A percentile compares a stretch with the other conserved stretches of the same genome.
Evolutionary conservation across 2,329 filamentous ascomycete genomes (phyloP).

Genomic region (Fusarium hostae): DNA sequence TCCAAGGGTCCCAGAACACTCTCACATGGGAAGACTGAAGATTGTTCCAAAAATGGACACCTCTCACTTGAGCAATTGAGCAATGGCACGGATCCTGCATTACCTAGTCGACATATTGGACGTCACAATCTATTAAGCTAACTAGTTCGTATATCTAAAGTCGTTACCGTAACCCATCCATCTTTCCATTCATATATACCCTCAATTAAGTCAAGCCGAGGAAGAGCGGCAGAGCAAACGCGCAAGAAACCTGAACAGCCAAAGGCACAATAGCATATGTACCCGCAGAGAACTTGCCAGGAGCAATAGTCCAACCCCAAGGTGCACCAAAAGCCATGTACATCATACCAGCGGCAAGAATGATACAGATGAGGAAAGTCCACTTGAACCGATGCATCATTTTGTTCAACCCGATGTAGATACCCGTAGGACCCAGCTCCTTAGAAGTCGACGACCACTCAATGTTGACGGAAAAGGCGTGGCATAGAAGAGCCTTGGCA

Average conservation of each 20-base stretch:
- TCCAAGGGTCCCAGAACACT: fast-evolving
- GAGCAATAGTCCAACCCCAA: conserved; percentile 43
- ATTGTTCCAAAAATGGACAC: fast-evolving
- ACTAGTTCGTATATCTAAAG: conserved; percentile 6
- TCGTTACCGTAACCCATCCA: background rate
- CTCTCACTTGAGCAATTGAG: fast-evolving
- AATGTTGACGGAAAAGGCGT: conserved; percentile 45
- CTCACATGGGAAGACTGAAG: fast-evolving
- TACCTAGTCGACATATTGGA: background rate
- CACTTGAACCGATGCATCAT: conserved; percentile 61
- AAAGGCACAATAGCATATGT: conserved; percentile 43
- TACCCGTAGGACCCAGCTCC: conserved; percentile 44
- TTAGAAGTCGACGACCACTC: conserved; percentile 47
- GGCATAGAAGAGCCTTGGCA: conserved; percentile 44
- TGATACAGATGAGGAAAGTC: conserved; percentile 41
- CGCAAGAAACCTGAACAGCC: conserved; percentile 41
- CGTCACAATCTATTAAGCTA: background rate
- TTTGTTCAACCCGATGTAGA: conserved; percentile 50
- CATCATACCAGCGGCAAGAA: conserved; percentile 41
- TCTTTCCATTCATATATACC: background rate
- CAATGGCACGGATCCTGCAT: background rate
- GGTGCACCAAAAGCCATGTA: conserved; percentile 43
- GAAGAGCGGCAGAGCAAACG: conserved; percentile 41
- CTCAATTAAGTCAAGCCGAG: conserved; percentile 39
- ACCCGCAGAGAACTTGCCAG: conserved; percentile 39